phyloP scores from a whole-genome alignment of 129 eudicot genomes.

The Helichrysum umbraculigerum region DNA sequence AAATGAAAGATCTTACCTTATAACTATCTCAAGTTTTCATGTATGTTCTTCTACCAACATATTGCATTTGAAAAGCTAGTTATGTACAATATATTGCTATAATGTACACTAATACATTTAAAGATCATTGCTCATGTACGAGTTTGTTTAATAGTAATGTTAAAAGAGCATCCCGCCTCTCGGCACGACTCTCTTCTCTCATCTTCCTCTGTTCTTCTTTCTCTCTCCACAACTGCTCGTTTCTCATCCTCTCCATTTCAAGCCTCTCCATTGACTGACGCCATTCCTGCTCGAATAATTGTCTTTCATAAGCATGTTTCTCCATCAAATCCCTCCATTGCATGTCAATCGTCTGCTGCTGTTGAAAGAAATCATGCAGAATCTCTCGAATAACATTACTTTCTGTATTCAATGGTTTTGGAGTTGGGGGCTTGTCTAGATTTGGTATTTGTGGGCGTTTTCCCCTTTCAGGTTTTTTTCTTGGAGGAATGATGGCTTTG shows the following conservation, averaged over 20 bases:
- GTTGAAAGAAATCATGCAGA: constrained; percentile 52
- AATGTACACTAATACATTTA: constrained; percentile 7
- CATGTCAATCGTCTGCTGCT: constrained; percentile 65
- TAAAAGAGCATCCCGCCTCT: constrained; percentile 74
- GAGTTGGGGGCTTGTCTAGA: constrained; percentile 27
- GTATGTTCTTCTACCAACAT: constrained; percentile 13
- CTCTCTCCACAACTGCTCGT: constrained; percentile 71
- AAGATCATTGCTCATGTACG: constrained; percentile 43
- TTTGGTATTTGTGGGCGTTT: constrained; percentile 34
- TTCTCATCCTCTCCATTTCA: constrained; percentile 61
- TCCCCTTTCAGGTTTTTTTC: constrained; percentile 44
- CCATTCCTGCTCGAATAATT: constrained; percentile 71
- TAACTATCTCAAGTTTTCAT: constrained; percentile 8
- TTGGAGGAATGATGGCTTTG: constrained; percentile 32
- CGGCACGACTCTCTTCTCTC: constrained; percentile 74
- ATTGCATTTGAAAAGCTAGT: background rate
- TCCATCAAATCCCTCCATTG: constrained; percentile 69
- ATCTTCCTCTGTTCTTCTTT: constrained; percentile 69
- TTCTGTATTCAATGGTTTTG: background rate
- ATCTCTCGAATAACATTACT: constrained; percentile 43
- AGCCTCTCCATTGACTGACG: constrained; percentile 68
- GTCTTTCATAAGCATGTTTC: constrained; percentile 60
- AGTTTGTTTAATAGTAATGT: constrained; percentile 66
- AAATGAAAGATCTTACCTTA: background rate
- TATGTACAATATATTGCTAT: constrained; percentile 30